Percentiles rank a stretch among this genome's conserved stretches.
phyloP scores from a whole-genome alignment of 768 basidiomycete genomes.

The Boletus rubescentipes region DNA sequence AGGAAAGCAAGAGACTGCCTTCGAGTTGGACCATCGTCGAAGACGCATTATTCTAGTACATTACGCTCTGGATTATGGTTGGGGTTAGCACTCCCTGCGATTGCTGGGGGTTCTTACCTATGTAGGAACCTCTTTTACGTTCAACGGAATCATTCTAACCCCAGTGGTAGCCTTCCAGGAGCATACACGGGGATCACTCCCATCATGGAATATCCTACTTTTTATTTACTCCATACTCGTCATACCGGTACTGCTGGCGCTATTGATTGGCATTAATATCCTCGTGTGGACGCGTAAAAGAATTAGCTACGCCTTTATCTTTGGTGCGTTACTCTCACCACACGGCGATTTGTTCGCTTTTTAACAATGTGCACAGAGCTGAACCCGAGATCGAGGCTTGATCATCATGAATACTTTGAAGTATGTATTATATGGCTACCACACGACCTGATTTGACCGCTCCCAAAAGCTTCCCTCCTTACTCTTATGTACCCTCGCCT shows the following conservation, averaged over 20 bases:
- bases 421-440: slow-evolving; percentile 33
- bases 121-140: slow-evolving; percentile 19
- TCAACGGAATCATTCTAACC: background rate
- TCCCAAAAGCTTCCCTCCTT: slow-evolving; percentile 68
- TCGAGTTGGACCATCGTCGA: slow-evolving; percentile 48
- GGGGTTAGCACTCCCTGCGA: slow-evolving; percentile 70
- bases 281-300: slow-evolving; percentile 69
- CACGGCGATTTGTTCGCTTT: background rate
- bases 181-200: slow-evolving; percentile 52
- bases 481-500: slow-evolving; percentile 67
- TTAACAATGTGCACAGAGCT: slow-evolving; percentile 48
- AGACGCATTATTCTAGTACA: slow-evolving; percentile 67
- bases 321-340: slow-evolving; percentile 48
- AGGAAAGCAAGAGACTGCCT: slow-evolving; percentile 74
- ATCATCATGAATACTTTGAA: slow-evolving; percentile 77
- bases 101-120: slow-evolving; percentile 66
- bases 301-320: slow-evolving; percentile 92
- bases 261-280: slow-evolving; percentile 81
- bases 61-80: slow-evolving; percentile 73
- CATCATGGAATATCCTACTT: slow-evolving; percentile 72
- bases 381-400: slow-evolving; percentile 66
- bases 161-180: slow-evolving; percentile 49
- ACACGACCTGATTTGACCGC: background rate
- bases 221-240: slow-evolving; percentile 75
- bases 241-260: slow-evolving; percentile 70